Base-by-base conservation (phyloP, 352 stramenopile genomes). In the Saprolegnia diclina region DNA sequence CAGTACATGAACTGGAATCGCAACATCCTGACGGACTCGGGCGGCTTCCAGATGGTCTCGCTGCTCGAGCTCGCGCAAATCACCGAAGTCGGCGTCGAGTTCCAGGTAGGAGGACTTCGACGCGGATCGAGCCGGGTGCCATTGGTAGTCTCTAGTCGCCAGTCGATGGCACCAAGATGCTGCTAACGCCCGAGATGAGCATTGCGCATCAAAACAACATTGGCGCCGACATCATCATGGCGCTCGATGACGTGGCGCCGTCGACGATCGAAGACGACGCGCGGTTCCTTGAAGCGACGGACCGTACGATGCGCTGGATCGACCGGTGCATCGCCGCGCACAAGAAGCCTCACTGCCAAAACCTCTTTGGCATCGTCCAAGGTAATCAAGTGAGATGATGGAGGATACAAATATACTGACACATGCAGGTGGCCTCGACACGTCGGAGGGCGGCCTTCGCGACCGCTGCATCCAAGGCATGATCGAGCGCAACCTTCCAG, bases 41-140 rank as follows among this genome's bases (percentile, higher is more conserved):
- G 97, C 59, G 97, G 97, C 11, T 99, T 99, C 85, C 96, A 99
- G 79, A 99, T 99, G 93, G 94, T 99, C 67, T 97, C 86, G 56
- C 80, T 99, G 40, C 87, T 97, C 29, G 89, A 96, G 65, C 79
- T 98, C n/a, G 96, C 93, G 24, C 79, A 96, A 69, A 97, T 99
- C 69, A 98, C 92, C 24, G 80, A 89, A 71, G 71, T 85, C 32
- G 82, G 82, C 59, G 81, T 89, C 56, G 80, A 79, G 63, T 89
- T 89, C 55, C 78, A 89, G 57, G 57, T 66, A n/a, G 16, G 18
- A 24, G 7, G 13, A n/a, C 3, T 11, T 48, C 42, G 42, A 14
- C 18, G 42, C 2, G 42, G 42, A 14, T 14, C 42, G 18, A 35
- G 5, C 29, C 29, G 2, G 29, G 29, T 35, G 29, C 29, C 18